These are phyloP conservation scores for Inga leiocalycina DNA, from an alignment of 306 rosid species.

Conservation along the genomic window DNA sequence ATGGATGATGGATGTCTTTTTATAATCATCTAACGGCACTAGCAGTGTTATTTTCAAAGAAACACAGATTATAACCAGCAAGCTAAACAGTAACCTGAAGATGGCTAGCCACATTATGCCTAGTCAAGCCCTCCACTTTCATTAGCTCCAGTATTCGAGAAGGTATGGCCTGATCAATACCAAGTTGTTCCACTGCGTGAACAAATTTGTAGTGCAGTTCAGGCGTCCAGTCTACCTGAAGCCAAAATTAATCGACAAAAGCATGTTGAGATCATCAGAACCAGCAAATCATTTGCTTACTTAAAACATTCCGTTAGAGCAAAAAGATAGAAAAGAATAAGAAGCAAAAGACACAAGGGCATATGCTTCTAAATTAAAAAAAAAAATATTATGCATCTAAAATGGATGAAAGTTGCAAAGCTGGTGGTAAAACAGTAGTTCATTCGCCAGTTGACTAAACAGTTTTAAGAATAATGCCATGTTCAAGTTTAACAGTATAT, in stretches of 20 bases:
- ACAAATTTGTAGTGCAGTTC: slow-evolving; percentile 91
- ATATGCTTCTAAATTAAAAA: neutral
- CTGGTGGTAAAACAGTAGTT: slow-evolving; percentile 6
- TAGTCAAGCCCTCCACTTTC: slow-evolving; percentile 90
- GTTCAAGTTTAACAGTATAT: neutral
- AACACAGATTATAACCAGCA: slow-evolving; percentile 13
- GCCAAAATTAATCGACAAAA: slow-evolving; percentile 31
- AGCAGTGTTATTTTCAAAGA: neutral
- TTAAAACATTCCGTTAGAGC: neutral
- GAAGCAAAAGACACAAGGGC: neutral
- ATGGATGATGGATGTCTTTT: neutral
- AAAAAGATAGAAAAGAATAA: neutral
- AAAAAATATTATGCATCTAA: neutral
- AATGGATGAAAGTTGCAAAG: neutral
- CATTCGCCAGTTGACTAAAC: neutral
- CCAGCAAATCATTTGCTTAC: slow-evolving; percentile 1
- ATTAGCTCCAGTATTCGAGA: slow-evolving; percentile 94
- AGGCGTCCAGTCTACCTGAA: slow-evolving; percentile 94
- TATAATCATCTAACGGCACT: slow-evolving; percentile 2
- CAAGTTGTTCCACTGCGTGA: slow-evolving; percentile 91
- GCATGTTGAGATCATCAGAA: slow-evolving; percentile 22
- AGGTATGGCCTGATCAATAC: slow-evolving; percentile 97
- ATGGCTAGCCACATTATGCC: slow-evolving; percentile 99
- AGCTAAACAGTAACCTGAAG: slow-evolving; percentile 74
- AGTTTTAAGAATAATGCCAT: neutral